phyloP scores from a whole-genome alignment of 441 rosid species.

The Gossypium gossypioides region DNA sequence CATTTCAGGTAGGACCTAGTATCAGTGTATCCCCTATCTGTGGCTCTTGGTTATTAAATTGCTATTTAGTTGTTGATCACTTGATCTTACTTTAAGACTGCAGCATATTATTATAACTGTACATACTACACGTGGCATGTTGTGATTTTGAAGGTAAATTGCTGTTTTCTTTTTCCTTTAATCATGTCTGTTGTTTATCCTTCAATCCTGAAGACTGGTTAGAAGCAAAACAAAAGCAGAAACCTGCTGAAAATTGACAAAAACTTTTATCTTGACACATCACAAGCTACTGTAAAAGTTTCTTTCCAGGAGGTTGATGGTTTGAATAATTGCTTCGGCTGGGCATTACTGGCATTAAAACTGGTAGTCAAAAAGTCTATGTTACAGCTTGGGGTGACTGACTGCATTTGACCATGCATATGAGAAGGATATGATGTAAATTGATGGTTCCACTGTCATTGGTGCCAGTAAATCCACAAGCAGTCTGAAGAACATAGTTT shows the following conservation, averaged over 20 bases:
- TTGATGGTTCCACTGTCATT: background rate
- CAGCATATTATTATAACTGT: background rate
- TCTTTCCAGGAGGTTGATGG: background rate
- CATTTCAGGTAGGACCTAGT: constrained; percentile 28
- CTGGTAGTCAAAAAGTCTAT: background rate
- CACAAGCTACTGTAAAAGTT: background rate
- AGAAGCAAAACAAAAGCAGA: background rate
- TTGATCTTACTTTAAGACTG: background rate
- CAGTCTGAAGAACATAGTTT: background rate
- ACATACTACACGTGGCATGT: background rate
- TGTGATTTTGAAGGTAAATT: background rate
- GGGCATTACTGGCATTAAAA: background rate
- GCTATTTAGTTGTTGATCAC: background rate
- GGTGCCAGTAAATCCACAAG: background rate
- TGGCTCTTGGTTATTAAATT: background rate
- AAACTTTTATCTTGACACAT: background rate
- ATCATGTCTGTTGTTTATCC: background rate
- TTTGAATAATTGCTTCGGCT: background rate
- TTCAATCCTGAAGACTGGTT: background rate
- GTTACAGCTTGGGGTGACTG: background rate
- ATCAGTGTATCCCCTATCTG: background rate
- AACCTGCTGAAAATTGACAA: constrained; percentile 4
- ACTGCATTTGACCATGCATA: background rate
- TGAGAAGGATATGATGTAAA: background rate
- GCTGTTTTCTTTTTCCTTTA: background rate